Base-by-base conservation (phyloP, 768 basidiomycete species). In the Dacryopinax primogenitus region DNA sequence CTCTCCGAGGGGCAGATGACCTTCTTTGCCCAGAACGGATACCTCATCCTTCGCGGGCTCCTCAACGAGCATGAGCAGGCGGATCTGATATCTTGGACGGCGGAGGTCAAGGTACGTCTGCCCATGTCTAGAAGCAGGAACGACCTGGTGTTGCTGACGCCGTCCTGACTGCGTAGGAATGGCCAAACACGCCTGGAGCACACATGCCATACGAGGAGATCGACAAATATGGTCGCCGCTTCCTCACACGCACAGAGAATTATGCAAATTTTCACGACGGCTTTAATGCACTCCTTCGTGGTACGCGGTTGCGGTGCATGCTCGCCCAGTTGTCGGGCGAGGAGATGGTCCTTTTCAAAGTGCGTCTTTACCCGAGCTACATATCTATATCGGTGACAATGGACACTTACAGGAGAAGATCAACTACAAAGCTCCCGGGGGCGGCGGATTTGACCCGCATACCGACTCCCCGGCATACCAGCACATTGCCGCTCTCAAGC, bases 371-470 rank as follows among this genome's bases (percentile, higher is more conserved):
- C 23, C 41, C 41, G 18, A 23, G 7, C 41, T 18, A n/a, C 58
- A 7, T n/a, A 1, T 16, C 45, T 26, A 16, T 44, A 16, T 34
- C 63, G 39, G 3, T 64, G 15, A 44, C 36, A 44, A 16, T 64
- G 2, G 15, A 16, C 11, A n/a, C n/a, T n/a, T 51, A 62, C 36
- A 44, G 63, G 61, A 64, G 26, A 58, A 69, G 68, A 70, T 70
- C 62, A 69, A 70, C 37, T 70, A 70, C 63, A 70, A 70, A 37
- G 64, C 65, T 36, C 28, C 69, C 4, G 64, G 63, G 9, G 69
- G 67, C 13, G 69, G 69, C 11, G 69, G 69, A 6, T 70, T 67
- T 39, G 69, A 65, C 37, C 61, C 69, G 30, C 69, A 70, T 51
- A 67, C 67, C 39, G 69, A 70, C 36, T 69, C 69, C 2, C 58